Base-by-base conservation (phyloP, 176 grass and related monocot genomes). In the Calamus simplicifolius region DNA sequence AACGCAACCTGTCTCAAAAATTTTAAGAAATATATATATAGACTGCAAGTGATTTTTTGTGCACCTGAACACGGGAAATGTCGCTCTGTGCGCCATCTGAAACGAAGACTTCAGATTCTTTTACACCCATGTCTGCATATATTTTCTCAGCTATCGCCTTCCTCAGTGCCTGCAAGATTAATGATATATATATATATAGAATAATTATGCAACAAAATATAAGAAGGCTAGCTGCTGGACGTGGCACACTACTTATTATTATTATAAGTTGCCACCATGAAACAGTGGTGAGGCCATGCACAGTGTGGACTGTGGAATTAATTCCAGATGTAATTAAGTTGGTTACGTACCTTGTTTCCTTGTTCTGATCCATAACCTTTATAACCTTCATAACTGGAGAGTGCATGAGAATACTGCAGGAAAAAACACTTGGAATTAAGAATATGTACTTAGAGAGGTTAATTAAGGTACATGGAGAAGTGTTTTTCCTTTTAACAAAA, bases 1-100 rank as follows among this genome's bases (percentile, higher is more conserved):
- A 38, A 38, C 6, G 31, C 35, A 43, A 43, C 35, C 12, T 43
- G 35, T 10, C 35, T 13, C 31, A 35, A 35, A 8, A 8, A 0
- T 8, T 35, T 13, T 3, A 43, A 43, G 1, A 43, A 43, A 43
- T 2, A n/a, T n/a, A n/a, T n/a, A n/a, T n/a, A 13, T 7, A 13
- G 2, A 43, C 35, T 2, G 13, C 35, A 43, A 43, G 8, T 43
- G 16, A 29, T 68, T 23, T 68, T 23, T 25, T 54, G 17, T 19
- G 64, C 57, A 87, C 91, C 86, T 91, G 87, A 25, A 92, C 56
- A 18, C 93, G 83, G 0, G 93, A 88, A 19, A 98, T 88, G 73
- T 98, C 93, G 30, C 87, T 85, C 50, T 98, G 93, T 3, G 93
- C 81, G 49, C 93, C 93, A 25, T 98, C 93, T 0, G 93, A 91